These are phyloP conservation scores for Nakaseomyces sp. DNA, from an alignment of 1,139 yeast species.

Conservation along the genomic window DNA sequence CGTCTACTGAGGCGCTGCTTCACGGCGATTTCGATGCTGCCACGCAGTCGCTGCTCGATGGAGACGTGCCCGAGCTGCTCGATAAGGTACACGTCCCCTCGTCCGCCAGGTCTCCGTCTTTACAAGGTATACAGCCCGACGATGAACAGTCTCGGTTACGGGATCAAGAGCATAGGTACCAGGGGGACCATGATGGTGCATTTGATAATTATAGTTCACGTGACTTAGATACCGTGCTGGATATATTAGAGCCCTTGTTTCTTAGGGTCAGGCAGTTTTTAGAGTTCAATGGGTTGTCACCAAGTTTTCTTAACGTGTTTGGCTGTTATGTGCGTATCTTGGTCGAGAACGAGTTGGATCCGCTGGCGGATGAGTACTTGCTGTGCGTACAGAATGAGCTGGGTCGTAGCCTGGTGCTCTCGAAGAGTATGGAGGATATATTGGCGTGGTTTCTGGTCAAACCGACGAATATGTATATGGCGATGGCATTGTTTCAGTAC, in stretches of 20 bases:
- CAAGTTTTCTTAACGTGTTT: conserved; percentile 13
- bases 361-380: conserved; percentile 12
- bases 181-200: no score
- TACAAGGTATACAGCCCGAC: background rate
- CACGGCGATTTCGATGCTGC: conserved; percentile 4
- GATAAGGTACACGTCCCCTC: background rate
- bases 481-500: conserved; percentile 12
- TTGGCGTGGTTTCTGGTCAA: conserved; percentile 11
- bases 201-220: background rate
- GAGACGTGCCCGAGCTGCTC: background rate
- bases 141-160: no score
- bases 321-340: conserved; percentile 10
- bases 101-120: background rate
- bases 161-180: no score
- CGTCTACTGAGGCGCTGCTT: conserved; percentile 3
- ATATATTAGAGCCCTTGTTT: conserved; percentile 1
- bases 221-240: background rate
- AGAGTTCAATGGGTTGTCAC: conserved; percentile 11
- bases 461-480: conserved; percentile 14
- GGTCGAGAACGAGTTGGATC: conserved; percentile 10
- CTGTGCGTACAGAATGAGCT: conserved; percentile 12
- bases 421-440: conserved; percentile 10
- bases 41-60: background rate
- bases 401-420: conserved; percentile 10
- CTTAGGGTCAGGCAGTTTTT: conserved; percentile 7